Percentiles rank a stretch among this genome's conserved stretches.
phyloP scores from a whole-genome alignment of 305 asterid species.

The Solanum aculeatissimum region DNA sequence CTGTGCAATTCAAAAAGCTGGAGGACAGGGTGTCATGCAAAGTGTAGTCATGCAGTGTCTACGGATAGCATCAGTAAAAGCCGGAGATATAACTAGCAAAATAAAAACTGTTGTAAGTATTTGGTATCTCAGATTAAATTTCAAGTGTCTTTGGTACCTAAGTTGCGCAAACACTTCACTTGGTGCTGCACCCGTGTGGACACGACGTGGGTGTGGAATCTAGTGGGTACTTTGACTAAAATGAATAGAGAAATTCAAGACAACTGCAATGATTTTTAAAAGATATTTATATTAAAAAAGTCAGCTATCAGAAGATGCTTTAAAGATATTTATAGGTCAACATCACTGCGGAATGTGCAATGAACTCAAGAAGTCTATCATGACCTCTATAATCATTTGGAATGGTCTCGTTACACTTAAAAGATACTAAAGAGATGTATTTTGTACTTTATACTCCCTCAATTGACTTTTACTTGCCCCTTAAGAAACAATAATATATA shows the following conservation, averaged over 20 bases:
- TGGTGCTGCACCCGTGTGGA: background rate
- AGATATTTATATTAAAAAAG: background rate
- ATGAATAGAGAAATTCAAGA: background rate
- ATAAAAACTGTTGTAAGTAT: slow-evolving; percentile 62
- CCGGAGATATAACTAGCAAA: slow-evolving; percentile 74
- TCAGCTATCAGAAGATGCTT: background rate
- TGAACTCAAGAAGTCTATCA: background rate
- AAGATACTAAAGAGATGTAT: background rate
- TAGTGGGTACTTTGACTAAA: background rate
- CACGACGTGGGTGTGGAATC: too few relatives aligned
- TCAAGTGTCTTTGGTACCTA: background rate
- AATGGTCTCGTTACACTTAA: background rate
- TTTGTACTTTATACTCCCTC: background rate
- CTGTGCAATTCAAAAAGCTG: slow-evolving; percentile 90
- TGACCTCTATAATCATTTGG: background rate
- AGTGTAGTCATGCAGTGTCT: slow-evolving; percentile 86
- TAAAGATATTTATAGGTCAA: background rate
- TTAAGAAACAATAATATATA: background rate
- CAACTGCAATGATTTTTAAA: background rate
- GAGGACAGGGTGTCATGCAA: slow-evolving; percentile 70
- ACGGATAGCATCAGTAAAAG: slow-evolving; percentile 82
- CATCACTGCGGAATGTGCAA: background rate
- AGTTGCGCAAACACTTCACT: background rate
- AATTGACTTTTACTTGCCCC: background rate
- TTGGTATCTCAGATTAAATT: background rate